Conservation (phyloP, 345 rosid genomes). For the Arabidopsis arenosa region DNA sequence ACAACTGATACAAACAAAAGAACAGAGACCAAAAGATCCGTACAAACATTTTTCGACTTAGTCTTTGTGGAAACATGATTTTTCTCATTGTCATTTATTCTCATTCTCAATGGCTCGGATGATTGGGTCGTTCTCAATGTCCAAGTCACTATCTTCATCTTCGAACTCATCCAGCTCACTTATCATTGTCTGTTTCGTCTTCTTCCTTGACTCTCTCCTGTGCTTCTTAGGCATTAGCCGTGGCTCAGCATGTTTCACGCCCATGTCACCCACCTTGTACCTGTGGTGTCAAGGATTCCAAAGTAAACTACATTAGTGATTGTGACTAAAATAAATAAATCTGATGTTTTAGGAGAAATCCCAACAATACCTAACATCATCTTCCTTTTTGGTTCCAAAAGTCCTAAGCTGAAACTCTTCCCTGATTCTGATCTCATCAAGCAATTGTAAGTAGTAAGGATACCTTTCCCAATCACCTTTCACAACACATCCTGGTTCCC, state of each 20-base stretch:
- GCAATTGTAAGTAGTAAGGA: slow-evolving; percentile 75
- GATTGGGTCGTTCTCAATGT: slow-evolving; percentile 68
- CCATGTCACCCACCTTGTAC: slow-evolving; percentile 81
- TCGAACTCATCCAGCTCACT: slow-evolving; percentile 64
- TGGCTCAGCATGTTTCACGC: slow-evolving; percentile 84
- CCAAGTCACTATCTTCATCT: slow-evolving; percentile 54
- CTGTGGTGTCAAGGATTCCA: slow-evolving; percentile 49
- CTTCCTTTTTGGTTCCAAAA: slow-evolving; percentile 88
- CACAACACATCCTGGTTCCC: slow-evolving; percentile 87
- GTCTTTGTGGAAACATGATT: neutral
- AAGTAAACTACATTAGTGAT: neutral
- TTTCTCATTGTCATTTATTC: slow-evolving; percentile 17
- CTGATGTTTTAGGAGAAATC: neutral
- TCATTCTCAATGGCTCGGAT: slow-evolving; percentile 61
- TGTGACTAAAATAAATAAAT: neutral
- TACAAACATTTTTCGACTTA: neutral
- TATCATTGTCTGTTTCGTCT: slow-evolving; percentile 67
- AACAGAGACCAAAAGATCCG: neutral
- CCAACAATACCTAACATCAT: slow-evolving; percentile 68
- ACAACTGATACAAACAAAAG: neutral
- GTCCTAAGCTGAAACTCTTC: slow-evolving; percentile 88
- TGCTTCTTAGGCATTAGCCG: slow-evolving; percentile 81
- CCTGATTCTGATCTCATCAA: slow-evolving; percentile 87
- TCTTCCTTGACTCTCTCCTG: slow-evolving; percentile 79
- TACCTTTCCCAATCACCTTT: slow-evolving; percentile 88